Evolutionary conservation across 768 basidiomycete genomes (phyloP), one percentile per base, ranked within the genome.

Genomic region (Pisolithus albus): DNA sequence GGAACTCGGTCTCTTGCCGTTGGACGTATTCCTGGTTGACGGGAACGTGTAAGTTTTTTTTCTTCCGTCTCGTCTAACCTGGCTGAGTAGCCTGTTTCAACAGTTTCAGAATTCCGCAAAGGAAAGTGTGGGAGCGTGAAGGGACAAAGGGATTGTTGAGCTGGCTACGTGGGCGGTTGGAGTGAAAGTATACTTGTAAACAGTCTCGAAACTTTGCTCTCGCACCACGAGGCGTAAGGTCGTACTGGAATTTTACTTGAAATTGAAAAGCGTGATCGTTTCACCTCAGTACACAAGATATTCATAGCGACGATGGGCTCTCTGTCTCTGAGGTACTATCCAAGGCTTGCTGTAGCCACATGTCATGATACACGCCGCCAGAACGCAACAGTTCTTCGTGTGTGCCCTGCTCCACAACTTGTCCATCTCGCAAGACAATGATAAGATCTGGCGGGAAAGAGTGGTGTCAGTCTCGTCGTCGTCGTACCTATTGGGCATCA

Each of bases 391-490:
- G 72, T 64, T 91, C 83, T 36, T 92, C 87, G 64, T 98, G 96
- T 0, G 90, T 92, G 10, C 96, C 96, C 66, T 95, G 81, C 67
- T 99, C 96, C 6, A 85, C 84, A 3, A 98, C 90, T 47, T 79
- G 68, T 0, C 96, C 96, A n/a, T 93, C 88, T 62, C 81, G 83
- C 46, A 99, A 77, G 11, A 98, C 94, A 45, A 99, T 88, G 66
- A 98, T 97, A 13, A 92, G 68, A 64, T 99, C 95, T 86, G 62
- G 30, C 34, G 28, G 50, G 8, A 34, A 47, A 19, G 18, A 10
- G 28, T 46, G n/a, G 21, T 24, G 9, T 16, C 7, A 28, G 26
- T n/a, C 9, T 34, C 21, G 26, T 26, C 7, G 26, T 26, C 26
- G 19, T 58, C 21, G 53, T 40, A 28, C 21, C 15, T 21, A 18